Base-by-base conservation (phyloP, 1,284 basidiomycete species). In the Stereum hirsutum region DNA sequence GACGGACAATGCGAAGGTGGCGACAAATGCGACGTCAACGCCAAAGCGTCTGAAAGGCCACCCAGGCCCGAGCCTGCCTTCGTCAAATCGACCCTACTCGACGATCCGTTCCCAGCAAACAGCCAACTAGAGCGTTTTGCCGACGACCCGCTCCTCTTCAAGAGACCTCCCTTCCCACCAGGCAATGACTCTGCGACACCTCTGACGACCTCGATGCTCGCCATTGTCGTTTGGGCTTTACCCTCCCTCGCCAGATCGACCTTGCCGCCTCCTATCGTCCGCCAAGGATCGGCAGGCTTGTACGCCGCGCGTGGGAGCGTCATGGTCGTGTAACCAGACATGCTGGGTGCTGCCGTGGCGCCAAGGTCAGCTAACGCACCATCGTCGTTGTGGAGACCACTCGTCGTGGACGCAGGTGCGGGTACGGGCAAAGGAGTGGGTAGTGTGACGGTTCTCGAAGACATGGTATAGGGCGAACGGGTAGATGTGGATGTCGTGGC, bases 201-300 rank as follows among this genome's bases (percentile, higher is more conserved):
- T 28, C 70, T 68, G n/a, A 84, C 76, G 36, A 89, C 74, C 46
- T 89, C 86, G 44, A 92, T 76, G 34, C 78, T 88, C 7, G 83
- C 82, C 89, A 94, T 92, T 12, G 84, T 88, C 10, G 79, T 81
- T 56, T 89, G 83, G 2, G 88, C 88, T 12, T 88, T 65, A 4
- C 89, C 87, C 20, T 78, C 73, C 14, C 73, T 70, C 4, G 85
- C 81, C 34, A 89, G 65, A 60, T 92, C 85, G 15, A 89, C 62
- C 46, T 69, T 65, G 26, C 78, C 72, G 45, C 65, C 53, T 46
- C 58, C 49, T 46, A 55, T 20, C 52, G 63, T 48, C 2, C 54
- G 48, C 52, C 61, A 59, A 25, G 68, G 58, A 36, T 63, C 59
- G 20, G 58, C 54, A 5, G 66, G 67, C 21, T 57, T 59, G 55